phyloP scores from a whole-genome alignment of 192 early-diverging fungal genomes.

The Mortierella alpina region DNA sequence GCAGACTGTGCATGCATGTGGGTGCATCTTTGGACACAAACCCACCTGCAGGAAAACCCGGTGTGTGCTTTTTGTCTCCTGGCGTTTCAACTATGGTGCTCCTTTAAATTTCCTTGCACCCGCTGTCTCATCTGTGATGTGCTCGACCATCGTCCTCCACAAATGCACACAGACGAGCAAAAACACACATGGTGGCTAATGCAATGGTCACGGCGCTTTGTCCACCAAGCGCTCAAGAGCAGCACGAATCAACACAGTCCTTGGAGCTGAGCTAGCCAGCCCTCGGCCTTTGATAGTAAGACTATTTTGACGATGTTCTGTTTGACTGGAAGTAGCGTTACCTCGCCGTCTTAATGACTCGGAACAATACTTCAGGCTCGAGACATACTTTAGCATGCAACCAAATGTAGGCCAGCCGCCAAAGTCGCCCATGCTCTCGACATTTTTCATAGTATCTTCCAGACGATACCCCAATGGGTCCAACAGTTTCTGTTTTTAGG shows the following conservation, averaged over 20 bases:
- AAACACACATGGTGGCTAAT: not conserved
- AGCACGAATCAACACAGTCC: too few species aligned
- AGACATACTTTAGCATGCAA: not conserved
- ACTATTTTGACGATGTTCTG: too few species aligned
- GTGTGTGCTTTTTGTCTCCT: constrained; percentile 11
- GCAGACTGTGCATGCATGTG: too few species aligned
- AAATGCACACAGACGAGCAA: not conserved
- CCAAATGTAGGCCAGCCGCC: too few species aligned
- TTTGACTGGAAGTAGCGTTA: too few species aligned
- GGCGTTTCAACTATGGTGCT: constrained; percentile 16
- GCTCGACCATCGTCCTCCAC: not conserved
- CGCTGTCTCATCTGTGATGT: not conserved
- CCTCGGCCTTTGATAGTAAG: too few species aligned
- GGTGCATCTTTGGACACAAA: not conserved
- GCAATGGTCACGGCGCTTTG: not conserved
- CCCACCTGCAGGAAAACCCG: not conserved
- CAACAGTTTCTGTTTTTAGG: constrained; percentile 22
- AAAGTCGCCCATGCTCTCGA: not conserved
- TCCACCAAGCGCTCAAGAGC: too few species aligned
- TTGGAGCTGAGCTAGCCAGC: too few species aligned
- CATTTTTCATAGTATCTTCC: not conserved
- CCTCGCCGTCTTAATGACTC: too few species aligned
- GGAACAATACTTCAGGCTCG: not conserved
- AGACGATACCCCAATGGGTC: not conserved
- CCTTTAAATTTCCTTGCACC: constrained; percentile 6